phyloP scores from a whole-genome alignment of 495 filamentous ascomycete species.

The Aspergillus olivimuriae region DNA sequence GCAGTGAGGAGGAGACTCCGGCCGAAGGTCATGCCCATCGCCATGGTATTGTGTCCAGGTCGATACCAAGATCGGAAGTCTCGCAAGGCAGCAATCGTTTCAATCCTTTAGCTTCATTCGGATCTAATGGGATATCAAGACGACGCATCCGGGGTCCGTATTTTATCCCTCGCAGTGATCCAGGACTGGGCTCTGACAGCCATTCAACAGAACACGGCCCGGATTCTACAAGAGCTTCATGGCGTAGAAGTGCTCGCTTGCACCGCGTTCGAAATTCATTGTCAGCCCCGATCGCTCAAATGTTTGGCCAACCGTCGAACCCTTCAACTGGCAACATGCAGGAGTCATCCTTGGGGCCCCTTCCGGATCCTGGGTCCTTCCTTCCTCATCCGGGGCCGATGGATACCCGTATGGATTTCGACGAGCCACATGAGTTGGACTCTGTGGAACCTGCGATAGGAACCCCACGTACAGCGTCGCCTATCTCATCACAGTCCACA shows the following conservation, averaged over 20 bases:
- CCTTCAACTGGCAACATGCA: conserved; percentile 13
- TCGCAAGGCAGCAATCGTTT: conserved; percentile 34
- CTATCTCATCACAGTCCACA: conserved; percentile 21
- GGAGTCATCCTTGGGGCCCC: conserved; percentile 15
- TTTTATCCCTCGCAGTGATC: conserved; percentile 32
- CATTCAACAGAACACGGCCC: conserved; percentile 16
- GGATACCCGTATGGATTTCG: conserved; percentile 39
- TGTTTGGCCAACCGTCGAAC: conserved; percentile 33
- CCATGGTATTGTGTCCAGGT: conserved; percentile 36
- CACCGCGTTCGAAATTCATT: conserved; percentile 40
- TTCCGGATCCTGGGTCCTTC: conserved; percentile 15
- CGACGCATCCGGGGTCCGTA: conserved; percentile 34
- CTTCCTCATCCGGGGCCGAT: conserved; percentile 32
- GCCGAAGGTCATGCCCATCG: conserved; percentile 46
- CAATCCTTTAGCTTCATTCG: conserved; percentile 36
- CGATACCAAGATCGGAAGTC: conserved; percentile 32
- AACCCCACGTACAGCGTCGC: conserved; percentile 16
- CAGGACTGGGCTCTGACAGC: conserved; percentile 22
- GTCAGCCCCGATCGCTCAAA: conserved; percentile 38
- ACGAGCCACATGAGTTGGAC: conserved; percentile 38
- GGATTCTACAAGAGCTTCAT: conserved; percentile 32
- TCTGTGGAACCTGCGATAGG: conserved; percentile 32
- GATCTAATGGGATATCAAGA: conserved; percentile 33
- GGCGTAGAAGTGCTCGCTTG: conserved; percentile 39
- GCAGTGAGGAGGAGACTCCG: conserved; percentile 42